Base-by-base conservation (phyloP, 345 rosid genomes). In the Pistacia atlantica region DNA sequence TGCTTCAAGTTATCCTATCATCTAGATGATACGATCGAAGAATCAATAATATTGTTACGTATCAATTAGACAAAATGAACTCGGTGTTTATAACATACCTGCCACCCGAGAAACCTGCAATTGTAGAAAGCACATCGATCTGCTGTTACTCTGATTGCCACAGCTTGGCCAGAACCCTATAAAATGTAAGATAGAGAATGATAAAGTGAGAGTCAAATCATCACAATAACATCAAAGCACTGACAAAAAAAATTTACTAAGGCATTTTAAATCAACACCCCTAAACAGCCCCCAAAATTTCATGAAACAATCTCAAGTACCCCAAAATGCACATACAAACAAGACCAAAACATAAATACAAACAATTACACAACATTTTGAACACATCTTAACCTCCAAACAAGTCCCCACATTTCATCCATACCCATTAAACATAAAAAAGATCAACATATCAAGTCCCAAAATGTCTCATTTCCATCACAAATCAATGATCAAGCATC, bases 151-250 rank as follows among this genome's bases (percentile, higher is more conserved):
- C 99, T 81, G 73, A 93, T 84, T 8, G 98, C 99, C 73, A 96
- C 99, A 69, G 97, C 98, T 86, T 96, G 99, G 49, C 95, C 97
- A 65, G 99, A 96, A 80, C 98, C 99, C 98, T 92, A 72, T 18
- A 58, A 20, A 31, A 31, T 31, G 33, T 31, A 31, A 31, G 33
- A 31, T 31, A 31, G 33, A 31, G 33, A 31, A 31, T 31, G 33
- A 31, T 31, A 31, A 31, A 31, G 33, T 3, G 0, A 31, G 2
- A 31, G 3, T 31, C 2, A 3, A 31, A 31, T 31, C 33, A 31
- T 31, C 33, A 31, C 33, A 31, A 31, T 31, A 31, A 31, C 33
- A 31, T 31, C 33, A 1, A 31, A 31, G 33, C 33, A 31, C 33
- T 31, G 0, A 31, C 2, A 31, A 31, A 31, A 74, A 64, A 56